phyloP scores from a whole-genome alignment of 306 rosid species.

The Parietaria judaica region DNA sequence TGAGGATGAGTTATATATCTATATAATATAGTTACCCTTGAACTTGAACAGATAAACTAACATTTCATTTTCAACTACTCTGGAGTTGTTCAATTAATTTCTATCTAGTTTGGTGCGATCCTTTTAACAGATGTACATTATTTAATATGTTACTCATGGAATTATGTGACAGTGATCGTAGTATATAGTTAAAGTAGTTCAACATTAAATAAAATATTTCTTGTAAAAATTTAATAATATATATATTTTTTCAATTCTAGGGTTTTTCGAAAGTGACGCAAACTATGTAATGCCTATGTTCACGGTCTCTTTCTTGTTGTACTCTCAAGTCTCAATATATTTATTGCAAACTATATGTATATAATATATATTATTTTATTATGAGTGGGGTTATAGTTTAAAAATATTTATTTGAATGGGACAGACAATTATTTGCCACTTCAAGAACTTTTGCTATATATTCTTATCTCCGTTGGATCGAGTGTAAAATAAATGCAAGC shows the following conservation, averaged over 20 bases:
- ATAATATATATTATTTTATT: too few relatives aligned
- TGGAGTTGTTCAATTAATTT: background rate
- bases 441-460: too few relatives aligned
- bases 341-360: background rate
- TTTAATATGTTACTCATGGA: constrained; percentile 12
- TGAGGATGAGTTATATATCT: background rate
- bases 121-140: background rate
- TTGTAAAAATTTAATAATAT: background rate
- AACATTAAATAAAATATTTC: constrained; percentile 13
- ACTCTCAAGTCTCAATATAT: constrained; percentile 3
- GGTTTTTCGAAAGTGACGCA: constrained; percentile 17
- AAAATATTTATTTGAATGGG: too few relatives aligned
- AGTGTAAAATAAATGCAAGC: background rate
- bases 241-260: background rate
- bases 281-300: background rate
- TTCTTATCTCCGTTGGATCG: background rate
- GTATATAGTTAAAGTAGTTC: background rate
- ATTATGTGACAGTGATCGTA: constrained; percentile 21
- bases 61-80: background rate
- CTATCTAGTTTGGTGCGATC: constrained; percentile 8
- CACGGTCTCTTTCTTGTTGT: background rate
- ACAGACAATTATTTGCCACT: too few relatives aligned
- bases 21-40: background rate
- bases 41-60: constrained; percentile 4
- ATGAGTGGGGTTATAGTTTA: too few relatives aligned